Evolutionary conservation across 805 yeast genomes (phyloP), one percentile per base, ranked within the genome.

Genomic region (Candida silvicultrix): DNA sequence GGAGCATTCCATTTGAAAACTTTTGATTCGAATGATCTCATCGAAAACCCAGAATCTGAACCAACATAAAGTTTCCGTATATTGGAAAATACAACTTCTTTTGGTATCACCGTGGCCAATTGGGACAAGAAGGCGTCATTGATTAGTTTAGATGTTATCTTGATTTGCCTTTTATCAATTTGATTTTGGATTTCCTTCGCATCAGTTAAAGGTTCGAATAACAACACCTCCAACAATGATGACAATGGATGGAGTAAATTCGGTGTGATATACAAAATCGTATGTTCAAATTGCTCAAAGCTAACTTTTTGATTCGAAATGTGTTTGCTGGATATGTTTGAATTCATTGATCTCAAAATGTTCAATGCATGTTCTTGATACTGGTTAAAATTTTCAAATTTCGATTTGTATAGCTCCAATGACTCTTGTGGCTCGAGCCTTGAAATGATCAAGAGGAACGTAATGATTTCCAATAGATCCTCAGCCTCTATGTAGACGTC

Each of bases 1-100:
- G 97, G 96, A 0, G 96, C 94, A 54, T 78, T 81, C 96, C 97
- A 92, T 55, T 89, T 88, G 69, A 88, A 80, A 0, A 84, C 85
- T 51, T 83, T 87, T 46, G 83, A 76, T 64, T 90, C 96, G 47
- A 92, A 75, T 0, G 96, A 84, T 28, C 95, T 68, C 75, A 90
- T 87, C 0, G 96, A 87, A 60, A 86, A 92, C 2, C 98, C 98
- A 42, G 81, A 71, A 41, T 78, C 83, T 10, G 88, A 68, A 0
- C 95, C 97, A 9, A 74, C 70, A 55, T 83, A 90, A 11, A 90
- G 71, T 53, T 78, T 80, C 39, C 78, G 70, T 44, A 85, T 58
- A 38, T 76, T 73, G 4, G 75, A 66, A 20, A 67, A 68, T 0
- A 78, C 65, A 4, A 77, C 51, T 25, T 68, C 73, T 1, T 63